These are phyloP conservation scores for Colletotrichum tropicicola DNA, from an alignment of 2,329 filamentous ascomycete species.

Conservation along the genomic window DNA sequence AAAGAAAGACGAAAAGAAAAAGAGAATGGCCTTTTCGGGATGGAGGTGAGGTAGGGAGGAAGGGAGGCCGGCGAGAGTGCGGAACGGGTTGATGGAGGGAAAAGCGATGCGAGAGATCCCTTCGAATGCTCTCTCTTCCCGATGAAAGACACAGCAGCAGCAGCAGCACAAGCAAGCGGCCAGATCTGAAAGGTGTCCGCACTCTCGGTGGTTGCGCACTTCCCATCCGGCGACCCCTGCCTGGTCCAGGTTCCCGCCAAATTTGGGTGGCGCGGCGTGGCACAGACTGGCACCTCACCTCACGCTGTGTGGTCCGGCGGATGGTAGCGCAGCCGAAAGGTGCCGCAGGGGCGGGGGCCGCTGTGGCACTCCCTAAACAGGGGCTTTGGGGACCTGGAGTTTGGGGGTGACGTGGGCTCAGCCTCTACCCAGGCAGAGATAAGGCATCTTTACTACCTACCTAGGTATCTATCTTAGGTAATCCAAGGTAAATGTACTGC, in stretches of 20 bases:
- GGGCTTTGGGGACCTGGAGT: background rate
- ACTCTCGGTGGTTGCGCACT: slow-evolving; percentile 7
- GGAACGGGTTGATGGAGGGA: background rate
- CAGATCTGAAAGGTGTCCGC: slow-evolving; percentile 14
- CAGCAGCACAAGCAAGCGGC: background rate
- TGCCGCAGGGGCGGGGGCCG: slow-evolving; percentile 13
- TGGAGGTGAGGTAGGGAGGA: background rate
- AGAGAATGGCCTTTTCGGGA: background rate
- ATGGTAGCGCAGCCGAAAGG: slow-evolving; percentile 25
- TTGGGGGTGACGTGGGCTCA: background rate
- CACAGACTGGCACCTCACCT: slow-evolving; percentile 12
- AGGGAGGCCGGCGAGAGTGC: slow-evolving; percentile 3
- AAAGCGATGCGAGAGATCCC: background rate
- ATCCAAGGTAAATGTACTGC: too few species aligned
- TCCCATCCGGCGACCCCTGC: slow-evolving; percentile 7
- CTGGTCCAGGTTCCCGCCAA: slow-evolving; percentile 6
- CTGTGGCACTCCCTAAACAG: slow-evolving; percentile 22
- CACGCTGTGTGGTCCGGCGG: slow-evolving; percentile 3
- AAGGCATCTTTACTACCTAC: too few species aligned
- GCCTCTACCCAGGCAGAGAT: background rate
- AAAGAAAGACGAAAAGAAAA: background rate
- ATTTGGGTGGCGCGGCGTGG: slow-evolving; percentile 19
- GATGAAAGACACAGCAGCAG: background rate
- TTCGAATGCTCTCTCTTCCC: too few species aligned
- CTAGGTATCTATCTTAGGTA: too few species aligned